Percentiles rank a stretch among this genome's conserved stretches.
Conservation (phyloP, 2,329 filamentous ascomycete species). For the Phyllosticta paracitricarpa region DNA sequence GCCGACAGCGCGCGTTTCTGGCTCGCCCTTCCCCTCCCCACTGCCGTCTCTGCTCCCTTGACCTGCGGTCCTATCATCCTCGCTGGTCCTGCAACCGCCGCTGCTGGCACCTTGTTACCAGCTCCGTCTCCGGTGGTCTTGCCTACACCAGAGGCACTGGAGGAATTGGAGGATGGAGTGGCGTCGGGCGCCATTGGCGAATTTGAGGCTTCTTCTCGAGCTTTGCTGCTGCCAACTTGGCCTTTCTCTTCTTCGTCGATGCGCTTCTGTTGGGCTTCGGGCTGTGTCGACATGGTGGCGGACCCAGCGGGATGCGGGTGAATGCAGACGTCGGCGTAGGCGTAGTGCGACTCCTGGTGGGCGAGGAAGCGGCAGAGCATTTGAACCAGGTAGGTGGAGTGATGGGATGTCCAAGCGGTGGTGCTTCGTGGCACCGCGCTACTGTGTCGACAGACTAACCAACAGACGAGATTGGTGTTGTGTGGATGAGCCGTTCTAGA, state of each 20-base stretch:
- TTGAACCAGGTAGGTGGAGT: neutral
- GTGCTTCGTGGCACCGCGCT: too few species aligned
- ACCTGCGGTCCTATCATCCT: neutral
- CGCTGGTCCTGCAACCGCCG: neutral
- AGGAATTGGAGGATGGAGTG: too few species aligned
- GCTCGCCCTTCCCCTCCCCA: neutral
- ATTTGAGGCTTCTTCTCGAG: neutral
- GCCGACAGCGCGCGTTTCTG: neutral
- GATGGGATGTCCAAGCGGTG: too few species aligned
- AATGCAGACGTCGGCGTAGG: neutral
- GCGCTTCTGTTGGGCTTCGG: neutral
- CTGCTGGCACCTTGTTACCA: neutral
- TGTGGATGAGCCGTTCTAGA: neutral
- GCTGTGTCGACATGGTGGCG: neutral
- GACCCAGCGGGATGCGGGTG: neutral
- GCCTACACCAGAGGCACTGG: neutral
- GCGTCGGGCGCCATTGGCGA: neutral
- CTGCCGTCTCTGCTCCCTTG: neutral
- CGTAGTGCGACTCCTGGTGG: neutral
- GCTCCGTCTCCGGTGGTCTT: neutral
- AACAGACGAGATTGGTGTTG: too few species aligned
- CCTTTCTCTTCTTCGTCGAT: neutral
- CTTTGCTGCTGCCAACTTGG: neutral
- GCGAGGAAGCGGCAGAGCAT: neutral
- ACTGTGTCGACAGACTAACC: too few species aligned